Conservation (phyloP, 257 asterid genomes). For the Schizonepeta tenuifolia region DNA sequence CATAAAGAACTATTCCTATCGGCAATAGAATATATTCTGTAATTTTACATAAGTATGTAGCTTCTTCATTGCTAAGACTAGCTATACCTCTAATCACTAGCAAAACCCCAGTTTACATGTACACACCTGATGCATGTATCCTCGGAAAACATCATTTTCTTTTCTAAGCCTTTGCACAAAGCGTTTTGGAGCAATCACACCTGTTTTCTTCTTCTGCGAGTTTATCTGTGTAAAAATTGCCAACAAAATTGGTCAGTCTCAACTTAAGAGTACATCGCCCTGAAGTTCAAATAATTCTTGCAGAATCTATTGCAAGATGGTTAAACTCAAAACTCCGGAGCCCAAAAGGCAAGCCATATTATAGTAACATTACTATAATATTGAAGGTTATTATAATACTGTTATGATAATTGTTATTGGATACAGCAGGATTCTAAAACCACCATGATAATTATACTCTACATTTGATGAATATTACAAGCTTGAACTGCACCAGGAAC, state of each 20-base stretch:
- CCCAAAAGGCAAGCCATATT: not conserved
- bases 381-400: constrained; percentile 15
- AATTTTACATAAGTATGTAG: not conserved
- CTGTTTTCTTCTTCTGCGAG: constrained; percentile 88
- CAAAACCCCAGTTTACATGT: constrained; percentile 8
- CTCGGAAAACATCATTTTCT: constrained; percentile 75
- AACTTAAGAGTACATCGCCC: constrained; percentile 8
- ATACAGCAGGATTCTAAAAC: not conserved
- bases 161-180: constrained; percentile 76
- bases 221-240: constrained; percentile 56
- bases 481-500: not conserved
- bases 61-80: constrained; percentile 4
- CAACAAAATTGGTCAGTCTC: constrained; percentile 15
- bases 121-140: constrained; percentile 87
- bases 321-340: constrained; percentile 19
- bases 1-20: constrained; percentile 8
- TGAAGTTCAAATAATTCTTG: constrained; percentile 1
- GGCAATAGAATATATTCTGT: not conserved
- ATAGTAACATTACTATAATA: constrained; percentile 7
- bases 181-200: constrained; percentile 83
- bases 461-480: not conserved
- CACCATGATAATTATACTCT: constrained; percentile 9
- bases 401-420: not conserved
- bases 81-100: constrained; percentile 19
- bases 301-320: not conserved